These are phyloP conservation scores for Metschnikowia peoriensis DNA, from an alignment of 805 yeast species.

Conservation along the genomic window DNA sequence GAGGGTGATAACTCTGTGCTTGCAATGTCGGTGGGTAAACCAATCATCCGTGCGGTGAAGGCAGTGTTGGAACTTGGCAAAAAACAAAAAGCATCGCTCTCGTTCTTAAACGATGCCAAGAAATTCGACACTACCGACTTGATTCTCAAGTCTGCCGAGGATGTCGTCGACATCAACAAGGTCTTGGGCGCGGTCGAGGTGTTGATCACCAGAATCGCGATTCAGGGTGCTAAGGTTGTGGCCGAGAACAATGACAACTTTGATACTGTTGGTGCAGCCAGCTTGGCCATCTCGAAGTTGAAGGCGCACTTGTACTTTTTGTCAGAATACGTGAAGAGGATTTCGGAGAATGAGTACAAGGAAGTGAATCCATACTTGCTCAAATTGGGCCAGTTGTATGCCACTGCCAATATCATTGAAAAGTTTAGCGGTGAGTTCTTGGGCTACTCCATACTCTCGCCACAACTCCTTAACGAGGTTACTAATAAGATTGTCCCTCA, in stretches of 20 bases:
- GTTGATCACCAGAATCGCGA: constrained; percentile 21
- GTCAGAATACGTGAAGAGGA: constrained; percentile 13
- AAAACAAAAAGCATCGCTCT: constrained; percentile 17
- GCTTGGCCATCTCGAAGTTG: constrained; percentile 20
- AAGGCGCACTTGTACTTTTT: constrained; percentile 22
- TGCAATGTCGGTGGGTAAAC: constrained; percentile 23
- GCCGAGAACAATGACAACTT: constrained; percentile 17
- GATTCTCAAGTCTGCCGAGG: constrained; percentile 9
- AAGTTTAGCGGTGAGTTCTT: constrained; percentile 20
- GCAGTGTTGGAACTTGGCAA: constrained; percentile 16
- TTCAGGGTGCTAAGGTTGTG: constrained; percentile 18
- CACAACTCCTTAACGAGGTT: constrained; percentile 16
- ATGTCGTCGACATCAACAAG: constrained; percentile 14
- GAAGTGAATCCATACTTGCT: constrained; percentile 16
- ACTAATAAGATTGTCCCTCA: constrained; percentile 17
- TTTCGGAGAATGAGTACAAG: constrained; percentile 11
- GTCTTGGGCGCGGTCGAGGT: constrained; percentile 19
- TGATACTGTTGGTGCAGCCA: constrained; percentile 21
- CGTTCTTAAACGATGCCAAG: constrained; percentile 20
- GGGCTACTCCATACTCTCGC: constrained; percentile 15
- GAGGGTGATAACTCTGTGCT: constrained; percentile 24
- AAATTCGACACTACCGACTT: constrained; percentile 14
- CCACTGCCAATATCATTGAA: constrained; percentile 19
- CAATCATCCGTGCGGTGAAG: constrained; percentile 17
- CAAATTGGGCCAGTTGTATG: constrained; percentile 20